Percentiles rank a stretch among this genome's conserved stretches.
Evolutionary conservation across 116 monocot species (phyloP).

Genomic region (Cymodocea nodosa): DNA sequence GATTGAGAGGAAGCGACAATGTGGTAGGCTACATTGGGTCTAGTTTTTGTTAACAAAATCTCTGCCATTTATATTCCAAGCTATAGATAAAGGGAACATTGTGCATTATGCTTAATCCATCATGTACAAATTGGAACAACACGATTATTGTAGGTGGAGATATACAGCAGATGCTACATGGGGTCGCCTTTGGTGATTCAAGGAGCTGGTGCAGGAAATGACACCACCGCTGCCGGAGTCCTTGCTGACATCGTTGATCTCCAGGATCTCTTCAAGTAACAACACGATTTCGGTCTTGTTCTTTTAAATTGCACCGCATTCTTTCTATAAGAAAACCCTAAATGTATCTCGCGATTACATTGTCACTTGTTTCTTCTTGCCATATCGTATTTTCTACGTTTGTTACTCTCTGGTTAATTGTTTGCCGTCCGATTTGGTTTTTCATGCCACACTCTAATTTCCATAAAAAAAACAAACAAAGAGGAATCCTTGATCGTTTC

Average conservation of each 20-base stretch:
- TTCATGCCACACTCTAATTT: too few species aligned
- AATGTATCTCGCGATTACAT: too few species aligned
- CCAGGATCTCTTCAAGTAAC: conserved; percentile 79
- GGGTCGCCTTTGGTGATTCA: conserved; percentile 86
- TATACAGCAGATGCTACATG: conserved; percentile 95
- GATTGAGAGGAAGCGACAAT: conserved; percentile 96
- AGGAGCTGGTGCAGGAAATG: conserved; percentile 97
- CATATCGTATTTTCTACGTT: too few species aligned
- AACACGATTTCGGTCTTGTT: neutral
- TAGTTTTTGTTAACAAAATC: neutral
- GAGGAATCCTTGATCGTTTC: neutral
- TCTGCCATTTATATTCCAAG: neutral
- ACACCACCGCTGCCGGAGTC: conserved; percentile 91
- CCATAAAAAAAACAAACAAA: neutral
- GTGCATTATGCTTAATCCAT: neutral
- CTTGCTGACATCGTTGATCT: conserved; percentile 90
- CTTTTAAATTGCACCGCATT: too few species aligned
- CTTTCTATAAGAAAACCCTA: too few species aligned
- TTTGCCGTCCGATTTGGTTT: too few species aligned
- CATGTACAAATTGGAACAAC: neutral
- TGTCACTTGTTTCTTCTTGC: too few species aligned
- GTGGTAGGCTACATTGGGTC: conserved; percentile 36
- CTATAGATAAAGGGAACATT: too few species aligned
- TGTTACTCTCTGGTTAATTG: too few species aligned
- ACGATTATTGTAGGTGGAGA: conserved; percentile 54